Conservation (phyloP, 768 basidiomycete species). For the Phlegmacium glaucopus region DNA sequence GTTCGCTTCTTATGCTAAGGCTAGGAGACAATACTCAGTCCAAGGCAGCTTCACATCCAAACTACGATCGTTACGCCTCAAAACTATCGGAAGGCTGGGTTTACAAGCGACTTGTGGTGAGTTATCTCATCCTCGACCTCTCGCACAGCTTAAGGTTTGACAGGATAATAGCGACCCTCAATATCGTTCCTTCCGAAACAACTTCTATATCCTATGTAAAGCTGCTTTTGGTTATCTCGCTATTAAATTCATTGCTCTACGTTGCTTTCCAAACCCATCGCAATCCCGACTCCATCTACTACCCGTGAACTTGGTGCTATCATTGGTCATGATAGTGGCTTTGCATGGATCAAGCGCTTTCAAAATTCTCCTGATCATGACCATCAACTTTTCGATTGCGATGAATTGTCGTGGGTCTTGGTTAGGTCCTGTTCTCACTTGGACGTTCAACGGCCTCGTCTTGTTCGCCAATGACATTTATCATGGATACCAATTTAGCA, state of each 20-base stretch:
- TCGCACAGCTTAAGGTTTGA: conserved; percentile 3
- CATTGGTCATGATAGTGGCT: conserved; percentile 59
- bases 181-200: conserved; percentile 83
- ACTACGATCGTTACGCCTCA: conserved; percentile 58
- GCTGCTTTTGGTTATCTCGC: conserved; percentile 50
- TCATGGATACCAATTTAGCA: conserved; percentile 68
- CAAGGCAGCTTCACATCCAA: conserved; percentile 64
- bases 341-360: conserved; percentile 80
- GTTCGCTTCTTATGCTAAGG: conserved; percentile 26
- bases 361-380: conserved; percentile 75
- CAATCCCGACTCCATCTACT: conserved; percentile 36
- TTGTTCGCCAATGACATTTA: conserved; percentile 76
- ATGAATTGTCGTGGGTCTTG: conserved; percentile 40
- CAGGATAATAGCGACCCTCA: conserved; percentile 94
- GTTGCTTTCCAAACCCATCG: conserved; percentile 17
- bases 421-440: conserved; percentile 53
- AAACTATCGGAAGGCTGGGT: conserved; percentile 78
- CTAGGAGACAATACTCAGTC: background rate
- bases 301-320: conserved; percentile 59
- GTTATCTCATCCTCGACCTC: conserved; percentile 24
- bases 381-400: conserved; percentile 64
- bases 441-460: conserved; percentile 73
- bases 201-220: conserved; percentile 60
- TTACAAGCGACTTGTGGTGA: conserved; percentile 71
- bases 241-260: conserved; percentile 50